phyloP scores from a whole-genome alignment of 2,329 filamentous ascomycete species.

The Cercospora zeae-maydis region DNA sequence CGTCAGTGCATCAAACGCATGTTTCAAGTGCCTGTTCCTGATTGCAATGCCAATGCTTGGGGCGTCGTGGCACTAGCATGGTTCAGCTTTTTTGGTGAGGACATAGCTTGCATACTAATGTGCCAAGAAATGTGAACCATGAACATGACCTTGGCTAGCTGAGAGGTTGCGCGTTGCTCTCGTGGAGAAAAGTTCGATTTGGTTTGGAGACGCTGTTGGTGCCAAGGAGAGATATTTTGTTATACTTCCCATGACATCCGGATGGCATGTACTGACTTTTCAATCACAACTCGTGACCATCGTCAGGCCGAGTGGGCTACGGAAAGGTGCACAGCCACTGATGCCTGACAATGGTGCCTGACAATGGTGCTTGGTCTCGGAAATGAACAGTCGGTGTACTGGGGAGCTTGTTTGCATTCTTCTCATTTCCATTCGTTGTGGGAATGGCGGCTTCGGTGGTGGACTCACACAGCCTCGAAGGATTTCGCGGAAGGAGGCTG shows the following conservation, averaged over 20 bases:
- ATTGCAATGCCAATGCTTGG: slow-evolving; percentile 3
- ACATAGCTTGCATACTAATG: not conserved
- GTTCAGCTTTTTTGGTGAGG: not conserved
- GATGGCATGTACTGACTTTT: not conserved
- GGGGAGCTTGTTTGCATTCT: not conserved
- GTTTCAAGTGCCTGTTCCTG: slow-evolving; percentile 7
- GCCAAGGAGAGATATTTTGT: not conserved
- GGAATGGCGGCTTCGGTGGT: slow-evolving; percentile 7
- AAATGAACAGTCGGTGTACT: not conserved
- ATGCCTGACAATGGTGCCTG: not conserved
- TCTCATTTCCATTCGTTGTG: not conserved
- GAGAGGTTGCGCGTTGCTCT: not conserved
- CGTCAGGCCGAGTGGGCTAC: not conserved
- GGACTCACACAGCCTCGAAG: slow-evolving; percentile 10
- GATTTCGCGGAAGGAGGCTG: slow-evolving; percentile 6
- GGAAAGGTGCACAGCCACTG: not conserved
- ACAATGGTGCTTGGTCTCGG: not conserved
- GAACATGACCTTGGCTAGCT: not conserved
- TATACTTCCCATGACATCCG: not conserved
- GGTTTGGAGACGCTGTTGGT: not conserved
- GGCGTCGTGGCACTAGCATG: not conserved
- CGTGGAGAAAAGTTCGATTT: not conserved
- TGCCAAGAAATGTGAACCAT: not conserved
- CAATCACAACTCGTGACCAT: not conserved
- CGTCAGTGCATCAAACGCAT: slow-evolving; percentile 4